Conservation (phyloP, 179 eudicot species). For the Silene coronaria region DNA sequence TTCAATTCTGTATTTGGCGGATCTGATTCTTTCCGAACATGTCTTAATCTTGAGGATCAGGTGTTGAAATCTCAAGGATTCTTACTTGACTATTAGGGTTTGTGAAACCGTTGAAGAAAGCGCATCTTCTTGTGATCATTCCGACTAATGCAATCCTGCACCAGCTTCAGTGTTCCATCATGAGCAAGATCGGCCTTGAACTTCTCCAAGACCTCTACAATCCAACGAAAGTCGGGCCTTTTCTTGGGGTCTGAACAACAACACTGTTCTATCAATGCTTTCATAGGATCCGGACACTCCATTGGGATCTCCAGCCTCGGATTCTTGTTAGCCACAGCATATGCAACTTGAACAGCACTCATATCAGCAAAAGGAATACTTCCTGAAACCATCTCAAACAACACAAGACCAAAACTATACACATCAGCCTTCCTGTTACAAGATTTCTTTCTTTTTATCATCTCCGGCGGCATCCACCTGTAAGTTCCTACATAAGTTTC, state of each 20-base stretch:
- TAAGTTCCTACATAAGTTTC: constrained; percentile 57
- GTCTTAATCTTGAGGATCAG: neutral
- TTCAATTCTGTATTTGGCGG: too few species aligned
- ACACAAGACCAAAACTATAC: constrained; percentile 63
- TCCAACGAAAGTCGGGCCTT: constrained; percentile 22
- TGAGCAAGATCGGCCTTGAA: constrained; percentile 43
- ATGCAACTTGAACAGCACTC: constrained; percentile 66
- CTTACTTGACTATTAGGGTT: constrained; percentile 14
- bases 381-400: constrained; percentile 65
- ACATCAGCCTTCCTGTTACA: constrained; percentile 63
- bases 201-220: constrained; percentile 20
- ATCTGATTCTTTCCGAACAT: neutral
- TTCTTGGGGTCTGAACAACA: constrained; percentile 15
- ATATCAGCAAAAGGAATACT: constrained; percentile 48
- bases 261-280: constrained; percentile 14
- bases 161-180: constrained; percentile 46
- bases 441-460: constrained; percentile 42
- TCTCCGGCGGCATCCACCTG: constrained; percentile 88
- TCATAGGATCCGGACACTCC: constrained; percentile 15
- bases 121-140: constrained; percentile 47
- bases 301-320: constrained; percentile 14
- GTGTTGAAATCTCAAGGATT: neutral
- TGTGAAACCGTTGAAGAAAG: constrained; percentile 48
- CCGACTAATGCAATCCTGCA: constrained; percentile 30
- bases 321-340: constrained; percentile 57